Percentiles rank a stretch among this genome's conserved stretches.
Conservation (phyloP, 176 grass and related monocot species). For the Aegilops sharonensis region DNA sequence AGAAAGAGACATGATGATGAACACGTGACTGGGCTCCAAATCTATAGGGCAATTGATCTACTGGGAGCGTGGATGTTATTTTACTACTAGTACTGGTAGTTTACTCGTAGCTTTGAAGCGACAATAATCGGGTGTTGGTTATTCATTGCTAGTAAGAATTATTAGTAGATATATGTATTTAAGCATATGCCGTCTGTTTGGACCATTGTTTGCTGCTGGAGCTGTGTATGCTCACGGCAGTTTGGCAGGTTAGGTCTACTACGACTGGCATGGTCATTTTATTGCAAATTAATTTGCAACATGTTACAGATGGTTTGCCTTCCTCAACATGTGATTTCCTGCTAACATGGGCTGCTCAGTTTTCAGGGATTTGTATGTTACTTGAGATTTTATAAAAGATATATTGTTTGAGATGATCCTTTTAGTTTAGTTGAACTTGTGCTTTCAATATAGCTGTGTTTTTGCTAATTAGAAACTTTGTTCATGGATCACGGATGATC, state of each 20-base stretch:
- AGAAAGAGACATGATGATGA: slow-evolving; percentile 17
- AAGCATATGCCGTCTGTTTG: not conserved
- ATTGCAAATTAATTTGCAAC: not conserved
- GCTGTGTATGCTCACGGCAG: slow-evolving; percentile 25
- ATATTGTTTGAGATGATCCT: not conserved
- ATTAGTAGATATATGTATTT: not conserved
- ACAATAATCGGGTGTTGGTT: slow-evolving; percentile 35
- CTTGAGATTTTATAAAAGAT: not conserved
- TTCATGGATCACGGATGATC: not conserved
- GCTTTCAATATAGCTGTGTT: not conserved
- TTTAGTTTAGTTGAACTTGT: not conserved
- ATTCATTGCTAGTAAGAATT: not conserved
- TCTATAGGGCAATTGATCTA: not conserved
- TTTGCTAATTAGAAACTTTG: not conserved
- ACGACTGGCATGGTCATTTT: not conserved
- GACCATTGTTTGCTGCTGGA: slow-evolving; percentile 46
- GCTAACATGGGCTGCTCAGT: not conserved
- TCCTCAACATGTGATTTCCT: not conserved
- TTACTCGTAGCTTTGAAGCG: slow-evolving; percentile 9
- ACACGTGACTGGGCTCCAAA: not conserved
- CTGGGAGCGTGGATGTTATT: not conserved
- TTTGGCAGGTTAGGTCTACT: slow-evolving; percentile 14
- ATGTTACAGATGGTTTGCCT: not conserved
- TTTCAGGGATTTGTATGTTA: not conserved
- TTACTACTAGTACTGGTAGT: not conserved